Conservation (phyloP, 805 yeast species). For the Candida manassasensis region DNA sequence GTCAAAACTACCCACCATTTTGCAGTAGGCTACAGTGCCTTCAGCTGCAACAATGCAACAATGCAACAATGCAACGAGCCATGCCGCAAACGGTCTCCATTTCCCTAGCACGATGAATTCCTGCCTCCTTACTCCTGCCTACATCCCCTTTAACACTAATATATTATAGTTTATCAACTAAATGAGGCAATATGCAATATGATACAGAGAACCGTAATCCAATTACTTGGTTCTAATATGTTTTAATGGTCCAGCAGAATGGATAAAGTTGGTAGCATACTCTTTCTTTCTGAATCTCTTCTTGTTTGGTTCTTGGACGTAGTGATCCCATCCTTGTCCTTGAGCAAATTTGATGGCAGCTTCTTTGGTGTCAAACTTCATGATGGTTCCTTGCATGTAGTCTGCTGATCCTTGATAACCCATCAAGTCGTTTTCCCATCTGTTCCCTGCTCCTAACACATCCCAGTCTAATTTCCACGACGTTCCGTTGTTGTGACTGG, state of each 20-base stretch:
- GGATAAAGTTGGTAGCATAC: constrained; percentile 67
- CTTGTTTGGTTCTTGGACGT: constrained; percentile 74
- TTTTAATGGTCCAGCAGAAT: constrained; percentile 66
- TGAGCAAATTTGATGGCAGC: constrained; percentile 75
- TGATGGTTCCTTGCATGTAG: constrained; percentile 73
- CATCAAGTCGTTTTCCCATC: constrained; percentile 88
- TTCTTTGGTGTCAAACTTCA: constrained; percentile 71
- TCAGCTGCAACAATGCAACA: no score
- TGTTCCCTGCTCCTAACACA: constrained; percentile 64
- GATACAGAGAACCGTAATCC: no score
- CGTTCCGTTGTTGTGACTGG: constrained; percentile 51
- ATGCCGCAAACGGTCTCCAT: no score
- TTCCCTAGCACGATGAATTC: no score
- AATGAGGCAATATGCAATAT: no score
- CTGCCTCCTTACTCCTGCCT: no score
- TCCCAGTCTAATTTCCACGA: constrained; percentile 85
- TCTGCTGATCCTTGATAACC: constrained; percentile 81
- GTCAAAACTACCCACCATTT: no score
- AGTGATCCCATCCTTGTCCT: constrained; percentile 82
- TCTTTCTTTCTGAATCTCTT: constrained; percentile 72
- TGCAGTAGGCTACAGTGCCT: no score
- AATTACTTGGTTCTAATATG: constrained; percentile 74
- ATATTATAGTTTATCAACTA: no score
- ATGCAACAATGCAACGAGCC: no score
- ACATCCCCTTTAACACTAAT: no score